Evolutionary conservation across 768 basidiomycete species (phyloP).

Genomic region (Lentinula guzmanii): DNA sequence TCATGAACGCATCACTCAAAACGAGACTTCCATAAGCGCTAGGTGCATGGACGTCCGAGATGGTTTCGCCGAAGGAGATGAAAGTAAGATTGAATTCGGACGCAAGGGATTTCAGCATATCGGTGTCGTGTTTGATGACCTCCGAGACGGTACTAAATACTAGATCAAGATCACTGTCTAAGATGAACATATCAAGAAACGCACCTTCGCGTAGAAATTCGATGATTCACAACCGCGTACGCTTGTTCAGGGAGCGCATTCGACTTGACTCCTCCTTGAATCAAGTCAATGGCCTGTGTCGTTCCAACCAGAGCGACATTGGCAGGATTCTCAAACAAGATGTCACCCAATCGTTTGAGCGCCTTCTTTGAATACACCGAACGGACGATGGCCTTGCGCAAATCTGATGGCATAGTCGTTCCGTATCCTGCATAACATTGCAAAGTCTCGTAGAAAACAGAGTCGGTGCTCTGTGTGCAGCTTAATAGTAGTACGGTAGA

Average conservation of each 20-base stretch:
- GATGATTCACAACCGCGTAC: slow-evolving; percentile 44
- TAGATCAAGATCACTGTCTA: neutral
- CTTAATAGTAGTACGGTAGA: neutral
- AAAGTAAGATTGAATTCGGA: slow-evolving; percentile 31
- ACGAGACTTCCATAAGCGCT: slow-evolving; percentile 23
- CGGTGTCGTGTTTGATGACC: slow-evolving; percentile 20
- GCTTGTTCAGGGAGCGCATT: slow-evolving; percentile 59
- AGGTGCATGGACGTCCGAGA: slow-evolving; percentile 13
- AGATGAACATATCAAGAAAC: neutral
- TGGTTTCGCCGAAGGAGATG: slow-evolving; percentile 28
- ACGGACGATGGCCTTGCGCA: slow-evolving; percentile 26
- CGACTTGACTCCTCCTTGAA: slow-evolving; percentile 38
- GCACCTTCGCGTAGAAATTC: slow-evolving; percentile 37
- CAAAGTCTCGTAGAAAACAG: slow-evolving; percentile 35
- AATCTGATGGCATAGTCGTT: slow-evolving; percentile 29
- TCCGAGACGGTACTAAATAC: slow-evolving; percentile 27
- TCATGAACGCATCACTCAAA: slow-evolving; percentile 28
- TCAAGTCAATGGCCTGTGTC: slow-evolving; percentile 54
- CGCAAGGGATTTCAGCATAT: slow-evolving; percentile 27
- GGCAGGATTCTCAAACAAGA: slow-evolving; percentile 17
- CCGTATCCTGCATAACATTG: slow-evolving; percentile 48
- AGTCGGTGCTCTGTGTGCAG: slow-evolving; percentile 22
- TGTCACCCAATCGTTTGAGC: slow-evolving; percentile 34
- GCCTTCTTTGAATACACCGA: slow-evolving; percentile 31
- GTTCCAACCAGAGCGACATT: slow-evolving; percentile 33